phyloP scores from a whole-genome alignment of 352 stramenopile genomes.

The Phytopythium cucurbitacearum region DNA sequence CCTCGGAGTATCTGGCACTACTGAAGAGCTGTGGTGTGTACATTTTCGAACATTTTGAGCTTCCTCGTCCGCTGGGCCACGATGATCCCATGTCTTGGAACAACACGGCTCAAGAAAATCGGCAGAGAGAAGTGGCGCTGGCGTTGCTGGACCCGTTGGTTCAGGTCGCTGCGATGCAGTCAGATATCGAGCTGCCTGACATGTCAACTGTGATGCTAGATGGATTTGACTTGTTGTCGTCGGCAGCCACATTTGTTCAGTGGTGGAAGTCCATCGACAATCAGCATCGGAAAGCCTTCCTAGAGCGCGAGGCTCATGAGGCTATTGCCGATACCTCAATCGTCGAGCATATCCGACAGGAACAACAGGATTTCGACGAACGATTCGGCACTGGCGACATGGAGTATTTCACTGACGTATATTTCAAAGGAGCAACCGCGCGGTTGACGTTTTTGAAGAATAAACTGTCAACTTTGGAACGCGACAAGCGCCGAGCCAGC shows the following conservation, averaged over 20 bases:
- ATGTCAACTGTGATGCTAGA: constrained; percentile 29
- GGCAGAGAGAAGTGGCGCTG: constrained; percentile 45
- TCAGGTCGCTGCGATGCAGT: constrained; percentile 52
- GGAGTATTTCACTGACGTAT: constrained; percentile 36
- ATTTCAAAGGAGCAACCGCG: constrained; percentile 37
- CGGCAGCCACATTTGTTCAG: constrained; percentile 42
- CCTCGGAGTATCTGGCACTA: constrained; percentile 9
- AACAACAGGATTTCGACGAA: constrained; percentile 13
- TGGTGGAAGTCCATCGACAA: constrained; percentile 55
- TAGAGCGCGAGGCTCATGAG: constrained; percentile 43
- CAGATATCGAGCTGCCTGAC: constrained; percentile 56
- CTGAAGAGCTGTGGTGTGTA: constrained; percentile 16
- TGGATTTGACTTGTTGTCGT: constrained; percentile 36
- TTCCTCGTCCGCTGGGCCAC: constrained; percentile 15
- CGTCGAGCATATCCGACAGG: constrained; percentile 25
- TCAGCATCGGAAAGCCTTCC: constrained; percentile 43
- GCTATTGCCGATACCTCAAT: constrained; percentile 32
- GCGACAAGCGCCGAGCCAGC: constrained; percentile 29
- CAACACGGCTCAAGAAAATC: constrained; percentile 25
- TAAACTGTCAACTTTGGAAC: constrained; percentile 42
- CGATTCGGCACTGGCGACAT: constrained; percentile 5
- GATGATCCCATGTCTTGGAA: constrained; percentile 39
- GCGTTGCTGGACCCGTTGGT: constrained; percentile 51
- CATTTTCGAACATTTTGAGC: constrained; percentile 52
- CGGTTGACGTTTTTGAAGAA: constrained; percentile 46